Base-by-base conservation (phyloP, 345 rosid genomes). In the Gossypium raimondii region DNA sequence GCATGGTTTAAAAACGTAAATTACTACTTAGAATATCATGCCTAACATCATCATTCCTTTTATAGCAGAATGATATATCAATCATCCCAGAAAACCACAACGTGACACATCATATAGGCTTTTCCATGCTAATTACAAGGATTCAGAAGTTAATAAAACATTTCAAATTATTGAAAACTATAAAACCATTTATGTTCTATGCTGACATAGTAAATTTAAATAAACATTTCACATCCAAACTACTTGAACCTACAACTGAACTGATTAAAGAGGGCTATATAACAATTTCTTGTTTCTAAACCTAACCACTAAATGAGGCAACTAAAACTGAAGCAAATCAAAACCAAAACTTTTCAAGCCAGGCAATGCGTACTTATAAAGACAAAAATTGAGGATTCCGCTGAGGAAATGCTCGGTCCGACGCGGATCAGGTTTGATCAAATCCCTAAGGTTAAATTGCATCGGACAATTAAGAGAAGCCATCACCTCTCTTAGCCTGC, bases 321-420 rank as follows among this genome's bases (percentile, higher is more conserved):
- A 70, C 11, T 29, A 29, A 70, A 34, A 52, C 27, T 9, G 14
- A 27, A 50, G 44, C 27, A 9, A 25, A 25, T 24, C 64, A 57
- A 72, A 11, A 53, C 16, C 18, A 72, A 57, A 57, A 22, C 22
- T 43, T 38, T 41, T 44, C 9, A 24, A 59, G 24, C 11, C 11
- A 48, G 67, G 45, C 11, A 79, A 57, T 52, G 70, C 86, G 61
- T 79, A 94, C 98, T 80, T 93, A 87, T 90, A 84, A 63, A 96
- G 90, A 82, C 87, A 82, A 73, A 84, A 96, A 75, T 96, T 96
- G 34, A 93, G 87, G 75, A 96, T 86, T 6, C 92, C 87, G 66
- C 99, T 86, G 77, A 96, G 57, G 76, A 89, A 93, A 72, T 81
- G 76, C 82, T 93, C 97, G 0, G 97, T 84, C 14, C 95, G 87